A percentile compares a stretch with the other conserved stretches of the same genome.
Evolutionary conservation across 352 stramenopile species (phyloP).

Genomic region (Poterioochromonas sp.): DNA sequence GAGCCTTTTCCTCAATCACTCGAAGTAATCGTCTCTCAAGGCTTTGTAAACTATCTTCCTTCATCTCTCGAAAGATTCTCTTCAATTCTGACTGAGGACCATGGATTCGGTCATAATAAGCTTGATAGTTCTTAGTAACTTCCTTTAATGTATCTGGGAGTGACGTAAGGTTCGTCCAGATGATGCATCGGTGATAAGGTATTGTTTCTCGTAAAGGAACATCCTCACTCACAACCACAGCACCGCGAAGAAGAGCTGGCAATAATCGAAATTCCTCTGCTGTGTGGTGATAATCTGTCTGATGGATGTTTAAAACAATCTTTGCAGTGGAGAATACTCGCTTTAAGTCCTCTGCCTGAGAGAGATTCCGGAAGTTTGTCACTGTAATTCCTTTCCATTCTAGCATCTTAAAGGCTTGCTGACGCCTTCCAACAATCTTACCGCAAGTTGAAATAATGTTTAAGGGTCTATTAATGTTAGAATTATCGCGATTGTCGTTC

Average conservation of each 20-base stretch:
- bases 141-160: background rate
- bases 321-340: background rate
- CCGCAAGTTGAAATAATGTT: background rate
- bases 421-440: background rate
- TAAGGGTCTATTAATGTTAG: too few relatives aligned
- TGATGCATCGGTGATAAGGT: background rate
- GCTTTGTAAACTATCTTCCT: background rate
- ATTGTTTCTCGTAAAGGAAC: background rate
- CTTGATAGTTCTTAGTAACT: background rate
- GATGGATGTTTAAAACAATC: background rate
- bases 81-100: background rate
- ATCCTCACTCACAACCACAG: background rate
- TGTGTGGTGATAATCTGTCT: background rate
- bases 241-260: background rate
- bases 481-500: too few relatives aligned
- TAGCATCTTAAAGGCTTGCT: background rate
- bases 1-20: background rate
- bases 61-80: background rate
- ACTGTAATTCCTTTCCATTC: background rate
- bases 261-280: background rate
- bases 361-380: background rate
- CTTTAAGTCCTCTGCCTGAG: background rate
- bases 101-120: background rate
- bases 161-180: background rate
- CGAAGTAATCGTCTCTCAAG: background rate